These are phyloP conservation scores for Sporisorium graminicola DNA, from an alignment of 1,284 basidiomycete species.

Conservation along the genomic window DNA sequence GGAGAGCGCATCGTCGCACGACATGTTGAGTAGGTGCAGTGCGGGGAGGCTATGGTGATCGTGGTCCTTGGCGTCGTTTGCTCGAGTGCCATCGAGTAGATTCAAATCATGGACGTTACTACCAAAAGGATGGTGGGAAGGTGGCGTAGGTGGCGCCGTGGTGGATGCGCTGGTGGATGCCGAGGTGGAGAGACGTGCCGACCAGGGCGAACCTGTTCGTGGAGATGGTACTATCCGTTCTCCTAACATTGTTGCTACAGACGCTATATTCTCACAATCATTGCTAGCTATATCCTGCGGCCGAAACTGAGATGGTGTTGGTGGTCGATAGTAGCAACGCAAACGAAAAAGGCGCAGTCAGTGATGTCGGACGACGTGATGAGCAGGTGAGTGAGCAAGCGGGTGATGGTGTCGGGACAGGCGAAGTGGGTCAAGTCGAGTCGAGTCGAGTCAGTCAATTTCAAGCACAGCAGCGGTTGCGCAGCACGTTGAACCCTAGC, in stretches of 20 bases:
- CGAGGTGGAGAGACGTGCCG: conserved; percentile 42
- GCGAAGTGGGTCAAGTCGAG: neutral
- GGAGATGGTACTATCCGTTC: conserved; percentile 35
- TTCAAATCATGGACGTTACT: neutral
- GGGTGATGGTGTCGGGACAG: neutral
- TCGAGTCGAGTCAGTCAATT: conserved; percentile 5
- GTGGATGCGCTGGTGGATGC: conserved; percentile 41
- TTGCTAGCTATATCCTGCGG: conserved; percentile 12
- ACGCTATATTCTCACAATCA: conserved; percentile 37
- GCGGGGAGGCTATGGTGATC: conserved; percentile 17
- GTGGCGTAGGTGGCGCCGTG: conserved; percentile 39
- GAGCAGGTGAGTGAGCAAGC: neutral
- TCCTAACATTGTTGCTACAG: conserved; percentile 29
- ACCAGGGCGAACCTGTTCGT: conserved; percentile 42
- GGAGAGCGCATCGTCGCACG: conserved; percentile 31
- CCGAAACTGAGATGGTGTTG: neutral
- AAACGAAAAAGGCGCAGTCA: neutral
- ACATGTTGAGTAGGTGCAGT: conserved; percentile 47
- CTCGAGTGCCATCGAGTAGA: neutral
- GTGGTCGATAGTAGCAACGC: neutral
- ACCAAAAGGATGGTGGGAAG: conserved; percentile 8
- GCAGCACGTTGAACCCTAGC: conserved; percentile 8
- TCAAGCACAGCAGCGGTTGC: neutral
- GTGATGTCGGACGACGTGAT: neutral
- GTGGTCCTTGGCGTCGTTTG: conserved; percentile 8